Evolutionary conservation across 2,329 filamentous ascomycete species (phyloP).

Genomic region (Aureobasidium leucospermi): DNA sequence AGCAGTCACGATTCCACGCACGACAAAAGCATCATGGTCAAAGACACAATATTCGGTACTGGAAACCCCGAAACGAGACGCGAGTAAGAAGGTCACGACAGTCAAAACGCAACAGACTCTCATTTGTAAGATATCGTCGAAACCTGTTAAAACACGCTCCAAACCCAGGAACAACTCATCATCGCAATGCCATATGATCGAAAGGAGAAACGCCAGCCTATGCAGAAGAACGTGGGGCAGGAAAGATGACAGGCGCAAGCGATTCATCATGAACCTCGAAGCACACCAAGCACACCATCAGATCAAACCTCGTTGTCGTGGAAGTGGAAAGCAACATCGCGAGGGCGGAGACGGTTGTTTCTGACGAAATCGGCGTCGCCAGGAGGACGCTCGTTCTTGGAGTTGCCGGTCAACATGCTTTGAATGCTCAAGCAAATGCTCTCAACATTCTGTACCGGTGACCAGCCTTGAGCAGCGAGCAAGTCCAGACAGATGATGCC

Average conservation of each 20-base stretch:
- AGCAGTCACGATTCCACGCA: too few species aligned
- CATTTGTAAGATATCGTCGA: too few species aligned
- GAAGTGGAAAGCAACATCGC: conserved; percentile 89
- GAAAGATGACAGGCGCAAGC: background rate
- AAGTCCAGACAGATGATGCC: conserved; percentile 97
- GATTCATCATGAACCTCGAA: background rate
- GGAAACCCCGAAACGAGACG: too few species aligned
- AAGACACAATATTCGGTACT: too few species aligned
- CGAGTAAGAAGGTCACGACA: too few species aligned
- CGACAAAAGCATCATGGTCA: too few species aligned
- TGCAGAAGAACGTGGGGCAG: background rate
- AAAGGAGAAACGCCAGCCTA: background rate
- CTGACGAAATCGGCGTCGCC: conserved; percentile 86
- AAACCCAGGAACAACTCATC: too few species aligned
- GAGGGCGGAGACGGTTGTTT: conserved; percentile 68
- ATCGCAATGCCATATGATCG: too few species aligned
- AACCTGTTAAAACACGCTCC: too few species aligned
- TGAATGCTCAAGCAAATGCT: conserved; percentile 96
- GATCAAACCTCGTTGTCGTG: conserved; percentile 64
- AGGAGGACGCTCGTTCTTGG: conserved; percentile 79
- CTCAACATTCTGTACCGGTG: conserved; percentile 93
- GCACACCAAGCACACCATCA: fast-evolving
- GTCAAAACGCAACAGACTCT: too few species aligned
- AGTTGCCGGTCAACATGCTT: conserved; percentile 96
- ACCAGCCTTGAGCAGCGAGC: conserved; percentile 83